These are phyloP conservation scores for Beauveria brongniartii DNA, from an alignment of 2,329 filamentous ascomycete genomes.

Conservation along the genomic window DNA sequence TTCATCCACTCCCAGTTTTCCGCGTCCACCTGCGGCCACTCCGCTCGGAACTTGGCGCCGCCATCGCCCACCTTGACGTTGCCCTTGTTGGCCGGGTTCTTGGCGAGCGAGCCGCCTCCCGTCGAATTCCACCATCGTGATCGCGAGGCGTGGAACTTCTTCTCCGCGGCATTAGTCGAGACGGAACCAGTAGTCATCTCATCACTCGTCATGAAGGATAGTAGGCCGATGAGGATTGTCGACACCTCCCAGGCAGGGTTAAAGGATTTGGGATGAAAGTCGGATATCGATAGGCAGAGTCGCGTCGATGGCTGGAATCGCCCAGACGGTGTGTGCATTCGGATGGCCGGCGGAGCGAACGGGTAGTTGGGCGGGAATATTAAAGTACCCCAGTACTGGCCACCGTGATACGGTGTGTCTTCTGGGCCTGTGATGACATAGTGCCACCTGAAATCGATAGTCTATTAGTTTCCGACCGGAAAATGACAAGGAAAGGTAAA, in stretches of 20 bases:
- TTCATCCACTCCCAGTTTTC: slow-evolving; percentile 93
- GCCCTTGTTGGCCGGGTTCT: slow-evolving; percentile 52
- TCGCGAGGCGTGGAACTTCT: slow-evolving; percentile 66
- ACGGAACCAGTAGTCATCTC: slow-evolving; percentile 97
- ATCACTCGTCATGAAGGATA: slow-evolving; percentile 97
- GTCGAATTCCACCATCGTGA: slow-evolving; percentile 97
- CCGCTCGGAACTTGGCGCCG: slow-evolving; percentile 76
- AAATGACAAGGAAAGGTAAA: slow-evolving; percentile 6
- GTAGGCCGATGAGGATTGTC: slow-evolving; percentile 86
- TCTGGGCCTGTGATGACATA: slow-evolving; percentile 94
- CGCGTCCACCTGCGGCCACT: slow-evolving; percentile 83
- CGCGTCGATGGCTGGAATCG: slow-evolving; percentile 90
- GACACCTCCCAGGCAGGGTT: slow-evolving; percentile 98
- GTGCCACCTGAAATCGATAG: slow-evolving; percentile 58
- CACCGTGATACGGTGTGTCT: slow-evolving; percentile 84
- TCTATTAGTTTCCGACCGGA: slow-evolving; percentile 12
- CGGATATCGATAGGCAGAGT: slow-evolving; percentile 89
- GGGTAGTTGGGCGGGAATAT: slow-evolving; percentile 95
- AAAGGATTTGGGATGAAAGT: slow-evolving; percentile 97
- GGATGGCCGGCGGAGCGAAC: slow-evolving; percentile 92
- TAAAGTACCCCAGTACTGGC: slow-evolving; percentile 97
- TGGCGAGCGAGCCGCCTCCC: slow-evolving; percentile 67
- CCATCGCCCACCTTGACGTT: slow-evolving; percentile 90
- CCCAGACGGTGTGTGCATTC: slow-evolving; percentile 96
- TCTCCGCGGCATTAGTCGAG: slow-evolving; percentile 66